Evolutionary conservation across 1,284 basidiomycete species (phyloP), one percentile per base, ranked within the genome.

Genomic region (Salmacisia buchloeana): DNA sequence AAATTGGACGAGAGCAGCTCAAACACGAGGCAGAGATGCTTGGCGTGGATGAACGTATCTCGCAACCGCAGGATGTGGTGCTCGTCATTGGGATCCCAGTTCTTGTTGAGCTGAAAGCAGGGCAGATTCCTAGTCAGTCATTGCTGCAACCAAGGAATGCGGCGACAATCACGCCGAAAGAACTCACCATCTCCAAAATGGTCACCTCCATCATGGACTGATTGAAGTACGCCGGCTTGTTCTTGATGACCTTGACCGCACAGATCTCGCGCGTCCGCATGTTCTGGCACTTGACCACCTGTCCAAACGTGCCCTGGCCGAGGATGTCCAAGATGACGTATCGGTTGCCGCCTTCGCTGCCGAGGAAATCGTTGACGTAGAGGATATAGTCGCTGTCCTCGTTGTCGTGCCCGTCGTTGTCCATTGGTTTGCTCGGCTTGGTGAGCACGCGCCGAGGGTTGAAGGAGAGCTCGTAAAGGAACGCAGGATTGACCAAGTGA

Each of bases 121-220:
- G 31, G 38, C 18, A 46, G 45, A 18, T 18, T n/a, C 29, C 64
- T 59, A 15, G 31, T 13, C 7, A 59, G 46, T 27, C 3, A 27
- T 15, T 15, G 45, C 15, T 3, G 18, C 25, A 15, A 35, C 21
- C 31, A 25, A 12, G 10, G 54, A 34, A 59, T 15, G 35, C 4
- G 23, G 21, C 12, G 5, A 12, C 6, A 38, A 21, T 12, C n/a
- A n/a, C n/a, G n/a, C n/a, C n/a, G 21, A 58, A 35, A 27, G 34
- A 21, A 84, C 89, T 69, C 64, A 93, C 82, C 97, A 71, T 83
- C 78, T 97, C 92, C 58, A 98, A 84, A 69, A 98, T 97, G 0
- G 94, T 97, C 27, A 98, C 96, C 81, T 98, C 96, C 94, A 98
- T 98, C 90, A 97, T 97, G 82, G 90, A 92, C 83, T 98, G 94